Percentiles rank a stretch among this genome's conserved stretches.
These are phyloP conservation scores for Thraustotheca clavata DNA, from an alignment of 352 stramenopile genomes.

Conservation along the genomic window DNA sequence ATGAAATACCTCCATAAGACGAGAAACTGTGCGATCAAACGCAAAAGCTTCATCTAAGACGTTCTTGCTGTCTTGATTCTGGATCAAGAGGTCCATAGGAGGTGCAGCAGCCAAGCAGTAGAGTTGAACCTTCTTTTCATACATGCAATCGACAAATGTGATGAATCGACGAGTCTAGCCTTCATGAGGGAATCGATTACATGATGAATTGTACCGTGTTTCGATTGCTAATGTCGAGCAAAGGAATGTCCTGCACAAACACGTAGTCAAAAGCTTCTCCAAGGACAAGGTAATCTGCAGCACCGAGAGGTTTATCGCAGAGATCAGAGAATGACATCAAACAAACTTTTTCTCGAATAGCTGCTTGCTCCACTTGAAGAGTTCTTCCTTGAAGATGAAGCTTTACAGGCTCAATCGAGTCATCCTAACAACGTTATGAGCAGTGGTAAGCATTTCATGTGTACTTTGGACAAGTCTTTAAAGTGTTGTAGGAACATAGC, in stretches of 20 bases:
- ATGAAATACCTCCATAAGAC: slow-evolving; percentile 58
- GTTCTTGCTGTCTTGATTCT: slow-evolving; percentile 44
- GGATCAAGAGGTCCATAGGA: slow-evolving; percentile 51
- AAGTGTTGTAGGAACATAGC: slow-evolving; percentile 67
- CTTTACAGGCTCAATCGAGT: slow-evolving; percentile 4
- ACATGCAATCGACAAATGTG: slow-evolving; percentile 97
- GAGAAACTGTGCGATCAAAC: slow-evolving; percentile 81
- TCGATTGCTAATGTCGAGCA: slow-evolving; percentile 78
- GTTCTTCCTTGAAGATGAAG: slow-evolving; percentile 61
- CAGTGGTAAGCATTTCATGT: too few relatives aligned
- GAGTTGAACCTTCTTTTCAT: slow-evolving; percentile 78
- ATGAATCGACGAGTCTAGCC: slow-evolving; percentile 91
- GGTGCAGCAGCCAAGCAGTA: slow-evolving; percentile 59
- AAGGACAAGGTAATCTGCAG: slow-evolving; percentile 93
- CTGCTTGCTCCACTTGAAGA: slow-evolving; percentile 53
- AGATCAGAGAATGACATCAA: slow-evolving; percentile 95
- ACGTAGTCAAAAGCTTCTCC: slow-evolving; percentile 77
- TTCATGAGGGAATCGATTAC: not conserved
- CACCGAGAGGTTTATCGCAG: slow-evolving; percentile 88
- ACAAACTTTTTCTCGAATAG: slow-evolving; percentile 41
- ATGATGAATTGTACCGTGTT: slow-evolving; percentile 47
- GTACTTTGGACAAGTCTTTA: slow-evolving; percentile 37
- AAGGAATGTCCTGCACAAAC: slow-evolving; percentile 90
- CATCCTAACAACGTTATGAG: slow-evolving; percentile 3
- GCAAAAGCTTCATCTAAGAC: slow-evolving; percentile 76